phyloP scores from a whole-genome alignment of 345 rosid genomes.

The Sisymbrium altissimum region DNA sequence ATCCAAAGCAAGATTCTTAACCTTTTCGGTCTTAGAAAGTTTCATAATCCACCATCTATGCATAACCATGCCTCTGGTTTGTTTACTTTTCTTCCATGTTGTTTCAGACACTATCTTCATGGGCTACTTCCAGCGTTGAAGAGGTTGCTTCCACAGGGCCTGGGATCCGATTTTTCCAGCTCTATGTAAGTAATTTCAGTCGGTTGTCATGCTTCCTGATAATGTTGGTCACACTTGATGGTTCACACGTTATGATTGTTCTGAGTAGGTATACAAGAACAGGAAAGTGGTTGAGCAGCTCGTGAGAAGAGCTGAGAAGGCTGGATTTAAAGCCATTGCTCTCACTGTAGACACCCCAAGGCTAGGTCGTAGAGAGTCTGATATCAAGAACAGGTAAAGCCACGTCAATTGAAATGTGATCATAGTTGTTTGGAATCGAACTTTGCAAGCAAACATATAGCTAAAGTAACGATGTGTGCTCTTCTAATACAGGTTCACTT shows the following conservation, averaged over 20 bases:
- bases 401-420: neutral
- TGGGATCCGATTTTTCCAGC: slow-evolving; percentile 83
- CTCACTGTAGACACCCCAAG: slow-evolving; percentile 87
- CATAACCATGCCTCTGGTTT: neutral
- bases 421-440: neutral
- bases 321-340: slow-evolving; percentile 87
- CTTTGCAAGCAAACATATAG: too few relatives aligned
- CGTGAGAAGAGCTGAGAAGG: slow-evolving; percentile 79
- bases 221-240: neutral
- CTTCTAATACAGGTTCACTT: slow-evolving; percentile 49
- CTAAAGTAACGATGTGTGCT: neutral
- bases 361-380: slow-evolving; percentile 85
- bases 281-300: slow-evolving; percentile 76
- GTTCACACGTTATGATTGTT: neutral
- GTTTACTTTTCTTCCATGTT: neutral
- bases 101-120: slow-evolving; percentile 70
- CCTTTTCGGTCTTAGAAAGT: neutral
- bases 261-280: slow-evolving; percentile 56
- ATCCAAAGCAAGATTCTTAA: neutral
- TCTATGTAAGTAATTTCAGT: slow-evolving; percentile 44
- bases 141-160: slow-evolving; percentile 91
- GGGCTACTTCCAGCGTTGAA: slow-evolving; percentile 87
- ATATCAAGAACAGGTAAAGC: slow-evolving; percentile 74
- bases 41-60: neutral
- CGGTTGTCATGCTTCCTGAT: neutral